Conservation (phyloP, 2,329 filamentous ascomycete species). For the Fusarium sp. region DNA sequence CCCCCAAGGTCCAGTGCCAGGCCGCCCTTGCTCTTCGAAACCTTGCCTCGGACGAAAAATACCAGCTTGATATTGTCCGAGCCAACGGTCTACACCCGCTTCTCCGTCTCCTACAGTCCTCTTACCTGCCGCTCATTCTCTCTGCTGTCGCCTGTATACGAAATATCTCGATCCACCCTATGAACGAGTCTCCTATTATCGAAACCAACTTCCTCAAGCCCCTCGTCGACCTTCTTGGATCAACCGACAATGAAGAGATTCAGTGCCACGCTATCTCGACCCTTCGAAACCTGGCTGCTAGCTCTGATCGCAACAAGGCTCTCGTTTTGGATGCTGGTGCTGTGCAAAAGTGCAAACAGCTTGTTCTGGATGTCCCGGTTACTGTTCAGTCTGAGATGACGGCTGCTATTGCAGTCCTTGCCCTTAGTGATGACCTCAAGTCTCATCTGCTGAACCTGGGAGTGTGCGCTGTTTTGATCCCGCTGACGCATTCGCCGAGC, state of each 20-base stretch:
- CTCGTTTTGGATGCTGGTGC: slow-evolving; percentile 96
- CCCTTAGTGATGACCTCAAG: slow-evolving; percentile 95
- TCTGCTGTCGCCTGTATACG: slow-evolving; percentile 98
- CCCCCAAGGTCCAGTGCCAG: slow-evolving; percentile 97
- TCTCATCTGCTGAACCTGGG: slow-evolving; percentile 89
- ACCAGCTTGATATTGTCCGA: slow-evolving; percentile 96
- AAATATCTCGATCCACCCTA: slow-evolving; percentile 97
- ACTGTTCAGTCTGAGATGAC: slow-evolving; percentile 99
- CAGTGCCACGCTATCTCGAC: slow-evolving; percentile 99
- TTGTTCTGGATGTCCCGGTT: slow-evolving; percentile 91
- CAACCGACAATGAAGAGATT: slow-evolving; percentile 98
- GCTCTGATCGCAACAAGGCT: slow-evolving; percentile 97
- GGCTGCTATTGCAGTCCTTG: slow-evolving; percentile 96
- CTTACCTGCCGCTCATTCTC: slow-evolving; percentile 93
- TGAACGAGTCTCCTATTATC: slow-evolving; percentile 98
- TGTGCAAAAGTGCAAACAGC: slow-evolving; percentile 97
- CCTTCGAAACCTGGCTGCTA: slow-evolving; percentile 92
- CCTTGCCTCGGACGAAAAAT: slow-evolving; percentile 97
- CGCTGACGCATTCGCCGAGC: slow-evolving; percentile 92
- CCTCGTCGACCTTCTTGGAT: slow-evolving; percentile 91
- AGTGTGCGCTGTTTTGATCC: slow-evolving; percentile 96
- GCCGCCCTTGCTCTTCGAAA: slow-evolving; percentile 94
- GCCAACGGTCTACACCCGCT: slow-evolving; percentile 87
- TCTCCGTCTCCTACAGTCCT: slow-evolving; percentile 90
- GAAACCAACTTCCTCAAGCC: slow-evolving; percentile 96